These are phyloP conservation scores for Aspergillus funiculosus DNA, from an alignment of 495 filamentous ascomycete species.

Conservation along the genomic window DNA sequence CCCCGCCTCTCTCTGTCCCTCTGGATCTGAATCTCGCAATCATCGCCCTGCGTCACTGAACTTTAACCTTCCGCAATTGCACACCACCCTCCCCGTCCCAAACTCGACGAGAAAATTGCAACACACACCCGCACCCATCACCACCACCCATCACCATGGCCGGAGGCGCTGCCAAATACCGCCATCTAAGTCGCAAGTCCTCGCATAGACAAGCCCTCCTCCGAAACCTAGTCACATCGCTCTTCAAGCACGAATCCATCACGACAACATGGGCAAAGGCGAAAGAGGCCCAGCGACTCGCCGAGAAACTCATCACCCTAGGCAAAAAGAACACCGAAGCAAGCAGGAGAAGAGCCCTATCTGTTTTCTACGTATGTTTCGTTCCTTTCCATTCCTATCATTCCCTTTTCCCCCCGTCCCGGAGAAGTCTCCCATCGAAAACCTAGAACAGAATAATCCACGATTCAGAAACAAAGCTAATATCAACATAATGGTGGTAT, in stretches of 20 bases:
- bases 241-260: constrained; percentile 88
- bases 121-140: background rate
- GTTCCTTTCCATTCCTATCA: background rate
- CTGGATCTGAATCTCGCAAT: too few relatives aligned
- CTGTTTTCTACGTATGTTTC: constrained; percentile 74
- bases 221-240: constrained; percentile 92
- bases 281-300: constrained; percentile 89
- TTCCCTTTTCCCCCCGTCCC: background rate
- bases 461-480: too few relatives aligned
- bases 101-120: background rate
- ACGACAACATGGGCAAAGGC: constrained; percentile 93
- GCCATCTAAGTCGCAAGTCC: constrained; percentile 75
- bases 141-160: constrained; percentile 50
- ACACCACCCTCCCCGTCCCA: background rate
- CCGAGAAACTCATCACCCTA: constrained; percentile 88
- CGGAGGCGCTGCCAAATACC: constrained; percentile 76
- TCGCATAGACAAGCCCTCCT: constrained; percentile 88
- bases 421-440: too few relatives aligned
- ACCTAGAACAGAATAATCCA: too few relatives aligned
- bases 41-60: too few relatives aligned
- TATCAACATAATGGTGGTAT: too few relatives aligned
- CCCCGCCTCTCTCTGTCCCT: too few relatives aligned
- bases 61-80: background rate
- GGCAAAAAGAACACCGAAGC: constrained; percentile 86
- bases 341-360: constrained; percentile 56